A percentile compares a stretch with the other conserved stretches of the same genome.
Conservation (phyloP, 352 stramenopile species). For the Peronospora destructor region DNA sequence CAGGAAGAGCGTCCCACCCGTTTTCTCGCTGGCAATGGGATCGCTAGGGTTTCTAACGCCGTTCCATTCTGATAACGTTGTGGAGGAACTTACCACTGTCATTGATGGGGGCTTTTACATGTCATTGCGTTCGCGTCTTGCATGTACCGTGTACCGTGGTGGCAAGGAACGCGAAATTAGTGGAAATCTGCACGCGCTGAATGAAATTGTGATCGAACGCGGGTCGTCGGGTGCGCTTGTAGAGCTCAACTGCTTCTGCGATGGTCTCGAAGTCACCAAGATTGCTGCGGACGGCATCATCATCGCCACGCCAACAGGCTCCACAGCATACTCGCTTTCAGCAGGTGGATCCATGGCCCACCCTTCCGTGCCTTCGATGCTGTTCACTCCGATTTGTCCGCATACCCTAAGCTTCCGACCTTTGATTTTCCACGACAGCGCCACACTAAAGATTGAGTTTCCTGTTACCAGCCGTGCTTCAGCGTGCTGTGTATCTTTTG, state of each 20-base stretch:
- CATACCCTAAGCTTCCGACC: conserved; percentile 93
- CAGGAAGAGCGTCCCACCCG: conserved; percentile 89
- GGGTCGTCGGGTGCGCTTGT: conserved; percentile 87
- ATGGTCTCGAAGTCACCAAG: conserved; percentile 93
- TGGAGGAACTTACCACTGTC: conserved; percentile 63
- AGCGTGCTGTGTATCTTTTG: conserved; percentile 85
- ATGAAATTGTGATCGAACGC: conserved; percentile 98
- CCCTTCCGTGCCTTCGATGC: conserved; percentile 94
- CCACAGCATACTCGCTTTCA: conserved; percentile 96
- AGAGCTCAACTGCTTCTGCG: conserved; percentile 95
- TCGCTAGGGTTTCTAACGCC: conserved; percentile 95
- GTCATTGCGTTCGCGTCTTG: conserved; percentile 68
- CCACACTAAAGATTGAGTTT: conserved; percentile 86
- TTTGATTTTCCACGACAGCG: conserved; percentile 88
- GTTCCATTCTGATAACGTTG: conserved; percentile 75
- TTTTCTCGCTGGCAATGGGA: conserved; percentile 92
- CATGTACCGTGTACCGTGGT: conserved; percentile 62
- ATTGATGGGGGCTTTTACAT: conserved; percentile 82
- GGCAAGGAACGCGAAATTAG: conserved; percentile 46
- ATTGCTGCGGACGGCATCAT: conserved; percentile 96
- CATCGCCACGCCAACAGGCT: conserved; percentile 96
- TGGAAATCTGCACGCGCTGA: conserved; percentile 90
- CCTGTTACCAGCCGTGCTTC: conserved; percentile 65
- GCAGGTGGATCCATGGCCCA: conserved; percentile 97
- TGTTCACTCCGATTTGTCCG: conserved; percentile 98